Evolutionary conservation across 2,329 filamentous ascomycete genomes (phyloP), one percentile per base, ranked within the genome.

Genomic region (Parascedosporium putredinis): DNA sequence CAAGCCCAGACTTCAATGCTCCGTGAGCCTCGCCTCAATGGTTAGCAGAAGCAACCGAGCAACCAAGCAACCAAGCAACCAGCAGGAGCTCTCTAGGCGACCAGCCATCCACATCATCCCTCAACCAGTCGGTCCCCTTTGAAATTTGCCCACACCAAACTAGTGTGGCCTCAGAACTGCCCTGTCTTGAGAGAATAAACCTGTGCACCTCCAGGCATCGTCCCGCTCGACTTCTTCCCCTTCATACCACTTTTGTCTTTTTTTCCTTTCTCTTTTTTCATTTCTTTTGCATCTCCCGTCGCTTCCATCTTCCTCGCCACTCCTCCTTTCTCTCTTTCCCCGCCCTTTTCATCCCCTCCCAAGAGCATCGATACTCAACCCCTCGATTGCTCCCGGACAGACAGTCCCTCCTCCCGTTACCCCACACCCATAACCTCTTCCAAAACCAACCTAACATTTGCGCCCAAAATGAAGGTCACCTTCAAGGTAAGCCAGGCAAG

Each of bases 401-500:
- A 24, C 38, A 16, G 18, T 23, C 43, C 22, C 43, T 18, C 23
- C 45, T 29, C 16, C 45, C 22, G 33, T 36, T 29, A 45, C 23
- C 24, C 23, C 23, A 45, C 43, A 45, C 20, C 23, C 38, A 42
- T 20, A 42, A 20, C 38, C 38, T 42, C 14, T 31, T 7, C 27
- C 27, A 6, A n/a, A n/a, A 31, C 27, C 27, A 31, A 6, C 34
- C 42, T n/a, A 27, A 27, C 23, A 22, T 42, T 40, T 49, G 18
- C 34, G 67, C 66, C 68, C 73, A 76, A 60, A 64, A 84, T 84
- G 80, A 83, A 83, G 78, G 73, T 84, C 63, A 83, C 80, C 55
- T 79, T 81, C 67, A 78, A 79, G 72, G 78, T 81, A 70, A 54
- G 73, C 59, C 58, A 6, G 18, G 18, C 24, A n/a, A n/a, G n/a